These are phyloP conservation scores for Afroboletus lepidellus DNA, from an alignment of 1,284 basidiomycete species.

Conservation along the genomic window DNA sequence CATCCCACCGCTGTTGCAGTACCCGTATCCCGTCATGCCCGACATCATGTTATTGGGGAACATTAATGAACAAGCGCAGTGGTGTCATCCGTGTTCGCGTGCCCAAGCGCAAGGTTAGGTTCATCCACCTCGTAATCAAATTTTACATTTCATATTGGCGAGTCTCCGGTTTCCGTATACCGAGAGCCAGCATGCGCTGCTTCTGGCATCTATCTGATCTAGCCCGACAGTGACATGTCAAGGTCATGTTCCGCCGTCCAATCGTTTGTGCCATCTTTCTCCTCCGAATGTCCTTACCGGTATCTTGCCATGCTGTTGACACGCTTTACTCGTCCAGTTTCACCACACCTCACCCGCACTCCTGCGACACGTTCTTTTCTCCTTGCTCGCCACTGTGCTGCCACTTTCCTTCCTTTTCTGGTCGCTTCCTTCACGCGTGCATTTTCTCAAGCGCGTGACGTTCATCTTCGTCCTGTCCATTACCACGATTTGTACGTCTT, in stretches of 20 bases:
- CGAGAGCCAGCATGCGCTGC: slow-evolving; percentile 26
- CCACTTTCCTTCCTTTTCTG: slow-evolving; percentile 56
- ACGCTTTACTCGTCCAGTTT: slow-evolving; percentile 46
- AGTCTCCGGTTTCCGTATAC: slow-evolving; percentile 36
- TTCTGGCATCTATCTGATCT: slow-evolving; percentile 33
- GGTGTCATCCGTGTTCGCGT: slow-evolving; percentile 34
- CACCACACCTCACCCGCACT: slow-evolving; percentile 60
- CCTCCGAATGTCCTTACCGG: slow-evolving; percentile 51
- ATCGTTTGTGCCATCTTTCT: slow-evolving; percentile 49
- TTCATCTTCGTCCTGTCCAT: slow-evolving; percentile 29
- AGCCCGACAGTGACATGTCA: slow-evolving; percentile 20
- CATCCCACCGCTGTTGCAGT: slow-evolving; percentile 19
- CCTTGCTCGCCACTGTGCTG: slow-evolving; percentile 47
- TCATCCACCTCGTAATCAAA: slow-evolving; percentile 37
- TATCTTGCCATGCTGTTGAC: slow-evolving; percentile 59
- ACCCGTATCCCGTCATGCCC: slow-evolving; percentile 26
- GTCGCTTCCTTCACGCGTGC: slow-evolving; percentile 41
- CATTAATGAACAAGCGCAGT: slow-evolving; percentile 35
- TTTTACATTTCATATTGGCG: slow-evolving; percentile 37
- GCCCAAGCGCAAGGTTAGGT: slow-evolving; percentile 37
- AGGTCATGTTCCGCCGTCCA: slow-evolving; percentile 28
- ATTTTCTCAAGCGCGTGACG: slow-evolving; percentile 30
- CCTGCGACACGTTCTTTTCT: slow-evolving; percentile 52
- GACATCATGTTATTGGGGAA: slow-evolving; percentile 35
- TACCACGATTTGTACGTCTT: slow-evolving; percentile 38